Evolutionary conservation across 176 grass and related monocot genomes (phyloP).

Genomic region (Carex parvula): DNA sequence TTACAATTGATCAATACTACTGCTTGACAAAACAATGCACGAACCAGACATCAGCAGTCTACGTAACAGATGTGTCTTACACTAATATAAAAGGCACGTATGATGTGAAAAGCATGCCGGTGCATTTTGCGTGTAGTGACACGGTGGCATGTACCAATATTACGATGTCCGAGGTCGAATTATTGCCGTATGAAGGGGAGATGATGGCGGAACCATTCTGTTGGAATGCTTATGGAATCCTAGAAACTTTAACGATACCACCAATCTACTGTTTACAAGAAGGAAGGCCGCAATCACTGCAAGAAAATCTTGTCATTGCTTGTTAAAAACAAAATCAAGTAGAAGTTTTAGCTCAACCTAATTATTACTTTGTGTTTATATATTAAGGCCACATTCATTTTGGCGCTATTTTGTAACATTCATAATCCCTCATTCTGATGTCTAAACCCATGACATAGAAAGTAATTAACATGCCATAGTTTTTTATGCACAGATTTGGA

Average conservation of each 20-base stretch:
- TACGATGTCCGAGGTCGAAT: slow-evolving; percentile 63
- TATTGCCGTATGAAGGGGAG: slow-evolving; percentile 37
- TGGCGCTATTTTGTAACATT: background rate
- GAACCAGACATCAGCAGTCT: slow-evolving; percentile 60
- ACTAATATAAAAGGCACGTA: slow-evolving; percentile 66
- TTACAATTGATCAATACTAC: slow-evolving; percentile 87
- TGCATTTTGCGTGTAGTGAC: slow-evolving; percentile 78
- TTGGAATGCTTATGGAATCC: slow-evolving; percentile 69
- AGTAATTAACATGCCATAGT: background rate
- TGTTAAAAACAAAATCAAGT: slow-evolving; percentile 30
- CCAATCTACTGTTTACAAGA: slow-evolving; percentile 70
- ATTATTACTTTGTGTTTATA: background rate
- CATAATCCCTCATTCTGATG: too few relatives aligned
- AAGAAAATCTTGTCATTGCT: slow-evolving; percentile 40
- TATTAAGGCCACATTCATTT: background rate
- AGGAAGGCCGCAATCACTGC: slow-evolving; percentile 52
- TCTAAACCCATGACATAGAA: too few relatives aligned
- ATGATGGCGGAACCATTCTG: slow-evolving; percentile 43
- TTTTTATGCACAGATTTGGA: background rate
- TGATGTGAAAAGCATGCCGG: slow-evolving; percentile 32
- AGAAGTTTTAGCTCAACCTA: background rate
- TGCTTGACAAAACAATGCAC: slow-evolving; percentile 50
- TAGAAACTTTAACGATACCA: slow-evolving; percentile 54
- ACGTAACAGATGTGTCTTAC: slow-evolving; percentile 51
- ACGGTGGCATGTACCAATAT: slow-evolving; percentile 57